Base-by-base conservation (phyloP, 2,329 filamentous ascomycete species). In the Penicillium sp. region DNA sequence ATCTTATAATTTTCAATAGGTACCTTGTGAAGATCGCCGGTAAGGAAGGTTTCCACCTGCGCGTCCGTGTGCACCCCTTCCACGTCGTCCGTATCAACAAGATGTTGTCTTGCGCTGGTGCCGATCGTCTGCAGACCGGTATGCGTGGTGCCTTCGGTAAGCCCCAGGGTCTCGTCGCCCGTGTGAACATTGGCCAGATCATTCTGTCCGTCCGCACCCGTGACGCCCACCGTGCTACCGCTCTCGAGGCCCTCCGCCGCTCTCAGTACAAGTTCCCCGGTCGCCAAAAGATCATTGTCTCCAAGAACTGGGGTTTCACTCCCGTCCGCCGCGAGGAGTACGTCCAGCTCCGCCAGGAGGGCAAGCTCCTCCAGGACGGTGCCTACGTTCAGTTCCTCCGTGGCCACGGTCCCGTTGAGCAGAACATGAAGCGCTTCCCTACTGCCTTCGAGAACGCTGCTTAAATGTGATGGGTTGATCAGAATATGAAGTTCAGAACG, bases 81-180 rank as follows among this genome's bases (percentile, higher is more conserved):
- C 93, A 98, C 83, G 93, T 98, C 78, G 87, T 98, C 82, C 93
- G 93, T 79, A 98, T 98, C 90, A 98, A 98, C 89, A 98, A 98
- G 87, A 98, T 98, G 93, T 91, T 98, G 88, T 97, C 93, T 73
- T 98, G 93, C 77, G 93, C 93, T 72, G 93, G 93, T 83, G 93
- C 93, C 85, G 93, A 98, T 97, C 89, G 93, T 86, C 82, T 98
- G 77, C 93, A 98, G 80, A 98, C 93, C 67, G 93, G 93, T 82
- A 98, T 98, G 93, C 91, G 93, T 86, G 93, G 93, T 85, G 93
- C 93, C 68, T 98, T 89, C 85, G 93, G 93, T 73, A 98, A 98
- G 86, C 93, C 93, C 76, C 95, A 97, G 83, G 93, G 93, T 74
- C 85, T 83, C 70, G 93, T 98, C 72, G 93, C 93, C 75, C 93